Percentiles rank a stretch among this genome's conserved stretches.
Evolutionary conservation across 2,329 filamentous ascomycete species (phyloP).

Genomic region (Aspergillus oerlinghausenensis): DNA sequence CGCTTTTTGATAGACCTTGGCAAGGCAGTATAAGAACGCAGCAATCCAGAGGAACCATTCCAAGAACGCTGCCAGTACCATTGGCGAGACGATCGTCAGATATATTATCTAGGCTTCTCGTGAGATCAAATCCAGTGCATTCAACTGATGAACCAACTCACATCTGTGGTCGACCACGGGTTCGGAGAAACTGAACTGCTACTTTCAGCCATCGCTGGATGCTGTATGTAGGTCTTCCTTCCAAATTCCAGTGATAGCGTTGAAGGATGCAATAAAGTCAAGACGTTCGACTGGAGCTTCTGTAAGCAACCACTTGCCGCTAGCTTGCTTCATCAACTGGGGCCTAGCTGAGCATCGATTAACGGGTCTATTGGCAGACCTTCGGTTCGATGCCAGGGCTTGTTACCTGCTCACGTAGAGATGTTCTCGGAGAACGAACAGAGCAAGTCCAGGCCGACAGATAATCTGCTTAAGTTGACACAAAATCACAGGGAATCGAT

Average conservation of each 20-base stretch:
- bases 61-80: conserved; percentile 79
- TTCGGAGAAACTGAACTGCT: conserved; percentile 13
- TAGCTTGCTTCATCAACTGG: neutral
- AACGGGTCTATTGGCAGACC: neutral
- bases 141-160: conserved; percentile 18
- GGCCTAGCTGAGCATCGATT: neutral
- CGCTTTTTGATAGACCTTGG: conserved; percentile 84
- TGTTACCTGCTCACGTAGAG: neutral
- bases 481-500: neutral
- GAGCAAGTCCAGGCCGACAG: neutral
- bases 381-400: neutral
- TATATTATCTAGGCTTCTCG: conserved; percentile 66
- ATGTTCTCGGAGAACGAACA: neutral
- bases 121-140: neutral
- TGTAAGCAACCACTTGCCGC: neutral
- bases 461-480: neutral
- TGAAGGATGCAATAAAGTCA: neutral
- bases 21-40: conserved; percentile 87
- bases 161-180: conserved; percentile 36
- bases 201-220: conserved; percentile 5
- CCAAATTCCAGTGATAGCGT: neutral
- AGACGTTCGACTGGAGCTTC: neutral
- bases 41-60: conserved; percentile 95
- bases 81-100: conserved; percentile 69
- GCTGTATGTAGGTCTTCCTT: neutral